Evolutionary conservation across 1,284 basidiomycete species (phyloP), one percentile per base, ranked within the genome.

Genomic region (Coriolopsis trogii): DNA sequence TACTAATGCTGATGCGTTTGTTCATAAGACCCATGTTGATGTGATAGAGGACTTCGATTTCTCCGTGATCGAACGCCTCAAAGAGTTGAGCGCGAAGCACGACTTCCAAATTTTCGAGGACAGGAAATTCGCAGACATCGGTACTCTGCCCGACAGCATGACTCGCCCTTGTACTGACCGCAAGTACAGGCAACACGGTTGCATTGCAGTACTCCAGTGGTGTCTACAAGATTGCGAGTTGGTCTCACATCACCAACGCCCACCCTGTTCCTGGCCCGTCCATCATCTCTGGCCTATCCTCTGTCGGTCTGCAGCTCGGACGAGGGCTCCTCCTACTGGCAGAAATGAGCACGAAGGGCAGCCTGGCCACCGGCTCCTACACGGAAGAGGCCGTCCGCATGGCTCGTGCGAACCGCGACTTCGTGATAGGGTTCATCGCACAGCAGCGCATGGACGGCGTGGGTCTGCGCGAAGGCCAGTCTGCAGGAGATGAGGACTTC

Each of bases 41-140:
- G 92, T 99, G 59, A 80, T 99, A 45, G 87, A 94, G 63, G 95
- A 99, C 72, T 99, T 96, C 67, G 87, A 94, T 33, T 71, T 75
- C 16, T 81, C 82, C 13, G 73, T 98, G 38, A 82, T 96, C 49
- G 73, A 84, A 26, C 76, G 83, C 55, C 78, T 99, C 36, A 78
- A 85, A 53, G 74, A 75, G 40, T 81, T 99, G 10, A 87, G 89
- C 66, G 67, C 74, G 41, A 88, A 91, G 70, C 87, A 97, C 62
- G 93, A 98, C 66, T 99, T 99, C 73, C 71, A 98, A 51, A 96
- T 98, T 66, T 99, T 99, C 62, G 96, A 99, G 73, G 97, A 99
- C 75, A 81, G 97, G 61, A 99, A 99, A 72, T 99, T 99, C 67
- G 97, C 97, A 20, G 97, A 99, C 72, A 99, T 99, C 56, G 96